Evolutionary conservation across 192 early-diverging fungal species (phyloP), one percentile per base, ranked within the genome.

Genomic region (Chytriomyces sp.): DNA sequence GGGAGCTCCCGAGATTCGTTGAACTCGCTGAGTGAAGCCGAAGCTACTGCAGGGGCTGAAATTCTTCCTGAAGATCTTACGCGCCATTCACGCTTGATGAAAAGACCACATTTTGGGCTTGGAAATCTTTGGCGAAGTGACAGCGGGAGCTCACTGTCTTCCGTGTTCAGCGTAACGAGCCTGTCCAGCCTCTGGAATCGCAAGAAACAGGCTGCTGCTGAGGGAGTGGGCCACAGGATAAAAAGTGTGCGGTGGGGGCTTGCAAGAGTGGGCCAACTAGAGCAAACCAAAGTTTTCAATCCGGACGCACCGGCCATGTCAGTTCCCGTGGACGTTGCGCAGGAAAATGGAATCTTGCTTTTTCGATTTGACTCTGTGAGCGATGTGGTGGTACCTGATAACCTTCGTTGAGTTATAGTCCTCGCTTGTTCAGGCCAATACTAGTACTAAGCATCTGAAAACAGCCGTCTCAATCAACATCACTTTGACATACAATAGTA

Each of bases 161-260:
- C 28, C 14, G 62, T 64, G 17, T 64, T 64, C 28, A 64, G 62
- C 30, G 62, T 38, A 31, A 44, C 14, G 37, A 64, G 62, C 28
- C 17, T 39, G 22, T 25, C 10, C 7, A 25, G 10, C 26, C 34
- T 64, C 8, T 64, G 39, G 39, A 57, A 57, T 25, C 28, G n/a
- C 10, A 64, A 34, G 12, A 55, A 55, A 55, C 17, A 68, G 65
- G 37, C 32, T 10, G 52, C 10, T 28, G 52, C 2, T 17, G 34
- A 55, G 30, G 65, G 52, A 17, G 52, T 22, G 10, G 28, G 14
- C 7, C 26, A 64, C 8, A 64, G 12, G 40, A 57, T 30, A 33
- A 70, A 70, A 49, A n/a, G 28, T 6, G 68, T 70, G 1, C 25
- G 53, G 38, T 70, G 68, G 68, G 68, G 68, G 68, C 54, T 70